Base-by-base conservation (phyloP, 352 stramenopile genomes). In the Phytopythium aichiense region DNA sequence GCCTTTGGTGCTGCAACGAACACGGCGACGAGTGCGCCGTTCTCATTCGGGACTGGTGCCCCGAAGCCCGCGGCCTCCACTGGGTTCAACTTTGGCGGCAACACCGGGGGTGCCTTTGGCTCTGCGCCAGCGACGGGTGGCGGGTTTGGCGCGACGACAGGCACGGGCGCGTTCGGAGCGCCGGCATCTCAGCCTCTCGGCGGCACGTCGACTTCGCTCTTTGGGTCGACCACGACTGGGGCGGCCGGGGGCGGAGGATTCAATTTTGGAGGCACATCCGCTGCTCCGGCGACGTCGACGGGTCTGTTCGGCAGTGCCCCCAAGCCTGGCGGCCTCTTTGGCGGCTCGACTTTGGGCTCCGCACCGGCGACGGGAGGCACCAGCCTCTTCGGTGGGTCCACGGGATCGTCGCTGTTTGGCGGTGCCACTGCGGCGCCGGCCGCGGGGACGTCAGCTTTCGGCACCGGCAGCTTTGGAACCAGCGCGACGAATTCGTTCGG, bases 91-190 rank as follows among this genome's bases (percentile, higher is more conserved):
- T 71, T 71, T 33, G 65, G 65, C 28, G 60, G 60, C 15, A 50
- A 63, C 18, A 52, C 65, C 5, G 55, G 40, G 7, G 61, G 58
- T 13, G 58, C 6, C 4, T 55, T 56, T 38, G 38, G 59, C 57
- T 42, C 67, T 45, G 68, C 68, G 25, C 58, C 72, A 13, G 61
- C 63, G 66, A n/a, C 63, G 33, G 64, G 64, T 11, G 70, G 70
- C 48, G 73, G 48, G 22, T 80, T 77, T 43, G 69, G 67, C 2
- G 63, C 75, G 20, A 65, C 66, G 48, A 66, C 73, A 42, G 52
- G 73, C 46, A 46, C 48, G 37, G 16, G 63, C 53, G 30, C 42
- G 28, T 65, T 65, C 33, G 60, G 60, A 60, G 53, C 38, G 15
- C 22, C 54, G 23, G 54, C 38, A 3, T 49, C 54, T 28, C 54